These are phyloP conservation scores for Sporothrix curviconia DNA, from an alignment of 2,329 filamentous ascomycete genomes.

Conservation along the genomic window DNA sequence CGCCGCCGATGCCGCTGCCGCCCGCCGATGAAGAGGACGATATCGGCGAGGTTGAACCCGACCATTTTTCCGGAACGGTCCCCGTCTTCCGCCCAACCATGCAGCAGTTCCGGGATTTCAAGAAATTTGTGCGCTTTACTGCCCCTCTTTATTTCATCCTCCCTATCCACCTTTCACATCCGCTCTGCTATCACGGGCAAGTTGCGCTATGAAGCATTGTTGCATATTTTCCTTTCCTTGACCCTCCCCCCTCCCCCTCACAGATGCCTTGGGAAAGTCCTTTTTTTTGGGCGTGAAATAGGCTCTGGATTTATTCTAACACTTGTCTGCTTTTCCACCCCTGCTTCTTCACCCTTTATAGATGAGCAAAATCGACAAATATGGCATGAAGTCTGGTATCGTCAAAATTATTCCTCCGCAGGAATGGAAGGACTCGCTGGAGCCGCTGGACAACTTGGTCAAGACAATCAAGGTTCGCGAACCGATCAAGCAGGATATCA, in stretches of 20 bases:
- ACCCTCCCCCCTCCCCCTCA: not conserved
- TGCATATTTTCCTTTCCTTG: not conserved
- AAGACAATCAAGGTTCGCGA: conserved; percentile 93
- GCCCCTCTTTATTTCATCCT: not conserved
- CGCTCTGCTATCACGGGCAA: not conserved
- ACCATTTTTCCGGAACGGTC: conserved; percentile 85
- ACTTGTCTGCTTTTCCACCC: too few relatives aligned
- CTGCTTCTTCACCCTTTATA: conserved; percentile 25
- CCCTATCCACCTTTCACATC: not conserved
- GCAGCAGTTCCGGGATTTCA: conserved; percentile 91
- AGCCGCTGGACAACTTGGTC: conserved; percentile 72
- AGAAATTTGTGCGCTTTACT: conserved; percentile 63
- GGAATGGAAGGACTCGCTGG: conserved; percentile 83
- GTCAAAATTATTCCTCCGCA: conserved; percentile 89
- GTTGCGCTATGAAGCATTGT: too few relatives aligned
- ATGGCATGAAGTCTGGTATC: conserved; percentile 96
- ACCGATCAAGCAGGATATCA: conserved; percentile 96
- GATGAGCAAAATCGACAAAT: conserved; percentile 79
- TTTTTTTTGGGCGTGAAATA: too few relatives aligned
- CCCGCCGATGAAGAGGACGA: conserved; percentile 35
- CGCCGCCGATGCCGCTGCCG: not conserved
- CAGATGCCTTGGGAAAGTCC: too few relatives aligned
- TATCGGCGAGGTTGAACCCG: conserved; percentile 72
- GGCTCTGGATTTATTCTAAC: conserved; percentile 23
- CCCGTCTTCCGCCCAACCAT: conserved; percentile 94